Conservation (phyloP, 495 filamentous ascomycete genomes). For the Trypethelium eluteriae region DNA sequence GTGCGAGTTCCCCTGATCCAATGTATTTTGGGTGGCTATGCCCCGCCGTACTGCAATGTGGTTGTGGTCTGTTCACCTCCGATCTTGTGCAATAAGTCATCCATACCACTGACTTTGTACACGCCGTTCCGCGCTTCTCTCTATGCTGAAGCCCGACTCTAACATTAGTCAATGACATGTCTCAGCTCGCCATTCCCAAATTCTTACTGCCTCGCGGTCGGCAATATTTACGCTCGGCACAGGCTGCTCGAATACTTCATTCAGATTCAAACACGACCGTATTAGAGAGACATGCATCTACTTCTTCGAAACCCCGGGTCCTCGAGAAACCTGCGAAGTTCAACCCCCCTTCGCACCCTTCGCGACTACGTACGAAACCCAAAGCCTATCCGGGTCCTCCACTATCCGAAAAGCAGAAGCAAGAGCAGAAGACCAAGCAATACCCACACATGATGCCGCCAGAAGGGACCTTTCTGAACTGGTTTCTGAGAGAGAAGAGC, state of each 20-base stretch:
- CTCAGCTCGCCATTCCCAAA: neutral
- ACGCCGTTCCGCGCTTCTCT: too few relatives aligned
- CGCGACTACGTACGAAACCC: slow-evolving; percentile 45
- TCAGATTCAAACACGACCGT: neutral
- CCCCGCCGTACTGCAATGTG: too few relatives aligned
- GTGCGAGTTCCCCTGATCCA: too few relatives aligned
- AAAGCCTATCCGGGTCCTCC: slow-evolving; percentile 56
- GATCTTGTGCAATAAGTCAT: too few relatives aligned
- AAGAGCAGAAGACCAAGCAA: slow-evolving; percentile 53
- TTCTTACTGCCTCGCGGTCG: neutral
- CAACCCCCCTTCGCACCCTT: slow-evolving; percentile 74
- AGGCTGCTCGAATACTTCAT: neutral
- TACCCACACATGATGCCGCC: slow-evolving; percentile 81
- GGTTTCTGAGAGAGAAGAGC: slow-evolving; percentile 61
- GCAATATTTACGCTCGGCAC: neutral
- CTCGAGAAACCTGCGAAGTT: slow-evolving; percentile 77
- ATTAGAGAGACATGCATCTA: neutral
- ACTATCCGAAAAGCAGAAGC: slow-evolving; percentile 47
- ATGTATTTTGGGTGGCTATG: too few relatives aligned
- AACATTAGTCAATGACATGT: neutral
- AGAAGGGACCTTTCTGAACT: slow-evolving; percentile 62
- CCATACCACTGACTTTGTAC: too few relatives aligned
- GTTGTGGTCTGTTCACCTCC: too few relatives aligned
- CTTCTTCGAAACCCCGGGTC: slow-evolving; percentile 46
- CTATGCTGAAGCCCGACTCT: too few relatives aligned